Percentiles rank a stretch among this genome's conserved stretches.
phyloP scores from a whole-genome alignment of 2,329 filamentous ascomycete species.

The Juglanconis sp. region DNA sequence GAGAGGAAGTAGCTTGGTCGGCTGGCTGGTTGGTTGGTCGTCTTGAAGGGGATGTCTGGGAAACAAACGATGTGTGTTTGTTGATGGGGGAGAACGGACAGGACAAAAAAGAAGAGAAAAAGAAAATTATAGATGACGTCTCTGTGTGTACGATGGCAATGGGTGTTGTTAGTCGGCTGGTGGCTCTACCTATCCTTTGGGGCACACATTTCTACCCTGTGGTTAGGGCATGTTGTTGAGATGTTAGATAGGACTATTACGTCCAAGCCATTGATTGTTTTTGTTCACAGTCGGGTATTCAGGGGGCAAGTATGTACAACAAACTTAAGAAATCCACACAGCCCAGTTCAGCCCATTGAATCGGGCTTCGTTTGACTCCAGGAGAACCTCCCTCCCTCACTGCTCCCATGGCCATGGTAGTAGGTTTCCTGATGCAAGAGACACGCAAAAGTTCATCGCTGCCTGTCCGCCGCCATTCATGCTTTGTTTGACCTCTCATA shows the following conservation, averaged over 20 bases:
- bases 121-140: background rate
- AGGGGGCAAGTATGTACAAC: conserved; percentile 9
- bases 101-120: too few relatives aligned
- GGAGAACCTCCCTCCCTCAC: background rate
- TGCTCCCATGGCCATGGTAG: background rate
- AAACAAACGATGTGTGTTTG: background rate
- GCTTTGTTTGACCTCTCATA: background rate
- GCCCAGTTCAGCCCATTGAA: background rate
- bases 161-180: background rate
- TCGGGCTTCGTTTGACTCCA: background rate
- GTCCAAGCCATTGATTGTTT: background rate
- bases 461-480: background rate
- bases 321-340: background rate
- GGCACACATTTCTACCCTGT: background rate
- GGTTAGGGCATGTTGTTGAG: background rate
- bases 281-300: conserved; percentile 1
- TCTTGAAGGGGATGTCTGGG: background rate
- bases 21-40: background rate
- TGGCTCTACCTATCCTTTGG: background rate
- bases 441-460: background rate
- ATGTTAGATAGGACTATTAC: conserved; percentile 1
- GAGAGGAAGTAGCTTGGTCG: conserved; percentile 5
- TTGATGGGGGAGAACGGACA: background rate
- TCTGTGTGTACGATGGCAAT: background rate
- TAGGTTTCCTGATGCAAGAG: background rate